Percentiles rank a stretch among this genome's conserved stretches.
Conservation (phyloP, 2,329 filamentous ascomycete species). For the Neoascochyta sp. region DNA sequence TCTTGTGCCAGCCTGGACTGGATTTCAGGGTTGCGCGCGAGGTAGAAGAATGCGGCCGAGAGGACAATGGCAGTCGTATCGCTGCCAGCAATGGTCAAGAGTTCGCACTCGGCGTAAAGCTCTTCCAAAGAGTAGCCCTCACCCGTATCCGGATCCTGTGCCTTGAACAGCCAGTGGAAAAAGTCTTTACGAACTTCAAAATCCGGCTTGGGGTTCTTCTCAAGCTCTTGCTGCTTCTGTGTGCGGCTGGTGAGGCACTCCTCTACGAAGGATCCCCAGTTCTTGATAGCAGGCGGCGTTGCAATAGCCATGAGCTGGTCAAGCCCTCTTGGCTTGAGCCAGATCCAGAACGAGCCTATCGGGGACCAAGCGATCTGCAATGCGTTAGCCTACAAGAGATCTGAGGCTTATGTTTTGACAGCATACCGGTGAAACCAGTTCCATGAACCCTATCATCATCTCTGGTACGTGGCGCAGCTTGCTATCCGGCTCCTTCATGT, state of each 20-base stretch:
- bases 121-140: constrained; percentile 34
- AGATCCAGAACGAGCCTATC: constrained; percentile 9
- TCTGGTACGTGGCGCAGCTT: constrained; percentile 10
- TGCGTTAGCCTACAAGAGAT: background rate
- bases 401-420: background rate
- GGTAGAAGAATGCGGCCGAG: constrained; percentile 12
- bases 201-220: constrained; percentile 5
- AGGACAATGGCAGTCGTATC: constrained; percentile 13
- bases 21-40: constrained; percentile 3
- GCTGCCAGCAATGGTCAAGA: constrained; percentile 15
- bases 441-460: constrained; percentile 11
- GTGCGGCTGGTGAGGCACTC: constrained; percentile 6
- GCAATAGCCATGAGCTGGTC: constrained; percentile 8
- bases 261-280: constrained; percentile 11
- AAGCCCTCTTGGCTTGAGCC: constrained; percentile 15
- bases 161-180: constrained; percentile 40
- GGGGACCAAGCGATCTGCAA: constrained; percentile 11
- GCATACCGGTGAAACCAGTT: constrained; percentile 13
- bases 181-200: constrained; percentile 36
- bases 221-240: constrained; percentile 2
- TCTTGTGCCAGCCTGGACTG: constrained; percentile 9
- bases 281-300: constrained; percentile 8
- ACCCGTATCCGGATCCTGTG: constrained; percentile 40
- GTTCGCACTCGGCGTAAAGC: constrained; percentile 27
- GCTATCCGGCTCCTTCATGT: constrained; percentile 25